phyloP scores from a whole-genome alignment of 2,329 filamentous ascomycete species.

The Hyphodiscus sp. region DNA sequence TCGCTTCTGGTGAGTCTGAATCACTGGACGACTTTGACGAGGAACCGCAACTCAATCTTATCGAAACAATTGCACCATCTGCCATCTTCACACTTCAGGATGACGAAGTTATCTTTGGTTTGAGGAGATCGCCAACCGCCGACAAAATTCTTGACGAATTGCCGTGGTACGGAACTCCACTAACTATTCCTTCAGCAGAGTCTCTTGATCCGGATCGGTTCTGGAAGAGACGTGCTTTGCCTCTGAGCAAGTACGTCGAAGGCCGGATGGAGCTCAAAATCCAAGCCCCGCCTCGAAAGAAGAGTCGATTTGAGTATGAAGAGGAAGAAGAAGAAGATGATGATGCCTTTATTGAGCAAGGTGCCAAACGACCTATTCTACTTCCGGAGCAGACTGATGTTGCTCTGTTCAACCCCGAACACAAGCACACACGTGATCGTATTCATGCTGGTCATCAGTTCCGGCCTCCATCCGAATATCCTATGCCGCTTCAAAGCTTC shows the following conservation, averaged over 20 bases:
- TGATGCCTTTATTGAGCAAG: slow-evolving; percentile 26
- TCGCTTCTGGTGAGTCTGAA: slow-evolving; percentile 58
- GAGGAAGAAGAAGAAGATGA: slow-evolving; percentile 65
- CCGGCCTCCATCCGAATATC: slow-evolving; percentile 81
- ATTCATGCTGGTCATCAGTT: slow-evolving; percentile 90
- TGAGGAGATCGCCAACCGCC: slow-evolving; percentile 66
- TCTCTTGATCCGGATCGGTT: slow-evolving; percentile 59
- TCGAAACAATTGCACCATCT: slow-evolving; percentile 56
- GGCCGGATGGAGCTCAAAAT: slow-evolving; percentile 68
- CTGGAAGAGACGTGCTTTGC: slow-evolving; percentile 72
- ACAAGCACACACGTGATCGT: slow-evolving; percentile 82
- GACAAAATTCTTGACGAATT: slow-evolving; percentile 75
- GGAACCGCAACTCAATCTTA: slow-evolving; percentile 25
- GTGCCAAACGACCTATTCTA: slow-evolving; percentile 37
- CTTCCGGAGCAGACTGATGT: slow-evolving; percentile 68
- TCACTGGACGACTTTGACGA: slow-evolving; percentile 38
- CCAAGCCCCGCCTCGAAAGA: slow-evolving; percentile 62
- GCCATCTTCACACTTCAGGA: slow-evolving; percentile 78
- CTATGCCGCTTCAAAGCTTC: slow-evolving; percentile 85
- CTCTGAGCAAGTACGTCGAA: slow-evolving; percentile 80
- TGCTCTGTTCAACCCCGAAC: slow-evolving; percentile 82
- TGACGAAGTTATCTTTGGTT: slow-evolving; percentile 73
- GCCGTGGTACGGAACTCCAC: slow-evolving; percentile 66
- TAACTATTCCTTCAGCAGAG: slow-evolving; percentile 53
- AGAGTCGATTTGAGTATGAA: slow-evolving; percentile 75